These are phyloP conservation scores for Sclerotinia minor DNA, from an alignment of 2,329 filamentous ascomycete genomes.

Conservation along the genomic window DNA sequence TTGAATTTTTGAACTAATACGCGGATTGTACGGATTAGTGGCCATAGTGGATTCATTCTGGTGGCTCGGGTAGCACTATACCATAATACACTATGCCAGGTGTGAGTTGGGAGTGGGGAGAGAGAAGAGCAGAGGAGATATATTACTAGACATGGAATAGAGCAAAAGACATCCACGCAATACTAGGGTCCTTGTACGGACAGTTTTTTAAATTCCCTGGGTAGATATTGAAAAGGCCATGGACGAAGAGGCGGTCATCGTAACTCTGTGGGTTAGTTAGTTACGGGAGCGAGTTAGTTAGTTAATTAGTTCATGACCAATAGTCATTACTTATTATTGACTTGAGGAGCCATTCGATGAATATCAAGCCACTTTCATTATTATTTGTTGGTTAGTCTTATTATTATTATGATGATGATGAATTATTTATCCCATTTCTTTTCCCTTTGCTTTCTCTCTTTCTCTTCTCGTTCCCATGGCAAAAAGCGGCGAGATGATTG, in stretches of 20 bases:
- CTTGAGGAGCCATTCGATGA: background rate
- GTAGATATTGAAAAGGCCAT: background rate
- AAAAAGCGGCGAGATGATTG: conserved; percentile 19
- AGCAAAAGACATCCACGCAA: background rate
- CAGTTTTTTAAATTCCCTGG: background rate
- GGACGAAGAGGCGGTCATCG: conserved; percentile 17
- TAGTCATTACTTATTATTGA: background rate
- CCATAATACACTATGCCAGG: conserved; percentile 14
- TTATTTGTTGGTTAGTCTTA: background rate
- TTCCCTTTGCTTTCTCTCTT: background rate
- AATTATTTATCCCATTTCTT: conserved; percentile 4
- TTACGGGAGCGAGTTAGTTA: background rate
- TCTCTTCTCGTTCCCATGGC: background rate
- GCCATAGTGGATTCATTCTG: conserved; percentile 11
- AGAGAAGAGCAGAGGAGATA: background rate
- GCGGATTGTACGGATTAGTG: conserved; percentile 10
- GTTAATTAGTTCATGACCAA: background rate
- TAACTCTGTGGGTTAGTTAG: background rate
- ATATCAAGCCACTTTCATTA: conserved; percentile 14
- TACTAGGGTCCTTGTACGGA: conserved; percentile 13
- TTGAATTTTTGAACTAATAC: conserved; percentile 18
- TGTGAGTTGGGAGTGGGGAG: conserved; percentile 6
- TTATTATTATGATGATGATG: background rate
- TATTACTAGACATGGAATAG: conserved; percentile 16
- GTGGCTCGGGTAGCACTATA: conserved; percentile 6